These are phyloP conservation scores for Aureobasidium sp. DNA, from an alignment of 2,329 filamentous ascomycete species.

Conservation along the genomic window DNA sequence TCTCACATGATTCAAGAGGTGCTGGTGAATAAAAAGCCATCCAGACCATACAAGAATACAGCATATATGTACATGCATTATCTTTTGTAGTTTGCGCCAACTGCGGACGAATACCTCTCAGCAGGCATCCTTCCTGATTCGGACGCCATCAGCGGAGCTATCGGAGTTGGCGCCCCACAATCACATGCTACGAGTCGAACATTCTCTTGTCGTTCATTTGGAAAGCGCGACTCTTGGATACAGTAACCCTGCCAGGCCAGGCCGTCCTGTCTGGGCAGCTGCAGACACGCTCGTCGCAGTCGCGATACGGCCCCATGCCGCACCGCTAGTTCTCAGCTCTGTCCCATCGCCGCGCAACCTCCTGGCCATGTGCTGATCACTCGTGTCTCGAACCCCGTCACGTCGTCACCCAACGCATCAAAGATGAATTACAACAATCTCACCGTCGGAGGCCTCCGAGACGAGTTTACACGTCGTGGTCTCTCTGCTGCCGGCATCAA, in stretches of 20 bases:
- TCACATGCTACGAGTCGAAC: neutral
- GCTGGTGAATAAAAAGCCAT: too few species aligned
- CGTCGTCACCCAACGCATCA: neutral
- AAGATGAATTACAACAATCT: neutral
- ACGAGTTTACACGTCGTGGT: neutral
- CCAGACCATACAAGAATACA: too few species aligned
- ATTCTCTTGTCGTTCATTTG: too few species aligned
- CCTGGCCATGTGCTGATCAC: neutral
- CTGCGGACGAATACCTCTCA: too few species aligned
- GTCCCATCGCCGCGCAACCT: too few species aligned
- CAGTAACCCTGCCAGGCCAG: too few species aligned
- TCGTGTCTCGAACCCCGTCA: neutral
- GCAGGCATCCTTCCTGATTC: too few species aligned
- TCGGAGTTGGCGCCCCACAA: neutral
- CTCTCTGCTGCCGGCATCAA: neutral
- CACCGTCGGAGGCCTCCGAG: neutral
- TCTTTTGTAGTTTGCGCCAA: too few species aligned
- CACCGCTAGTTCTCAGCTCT: neutral
- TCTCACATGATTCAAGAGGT: too few species aligned
- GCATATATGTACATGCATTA: too few species aligned
- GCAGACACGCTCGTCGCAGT: neutral
- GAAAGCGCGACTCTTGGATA: neutral
- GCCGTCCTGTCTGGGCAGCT: neutral
- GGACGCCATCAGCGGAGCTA: neutral
- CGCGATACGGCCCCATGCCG: neutral